Evolutionary conservation across 2,329 filamentous ascomycete species (phyloP).

Genomic region (Penicillium brasilianum): DNA sequence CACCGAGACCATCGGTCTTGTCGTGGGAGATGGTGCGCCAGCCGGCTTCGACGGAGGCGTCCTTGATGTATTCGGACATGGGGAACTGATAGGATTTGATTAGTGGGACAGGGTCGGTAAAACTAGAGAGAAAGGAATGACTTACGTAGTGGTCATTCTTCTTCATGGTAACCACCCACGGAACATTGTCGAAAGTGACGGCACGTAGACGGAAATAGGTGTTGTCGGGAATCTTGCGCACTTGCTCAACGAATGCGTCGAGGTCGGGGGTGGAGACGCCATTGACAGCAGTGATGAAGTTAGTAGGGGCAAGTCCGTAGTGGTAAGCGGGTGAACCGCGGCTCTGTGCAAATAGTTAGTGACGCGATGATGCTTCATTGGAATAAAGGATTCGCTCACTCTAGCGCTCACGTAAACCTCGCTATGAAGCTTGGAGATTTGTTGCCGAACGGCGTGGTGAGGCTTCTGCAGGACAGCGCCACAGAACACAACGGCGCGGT

Average conservation of each 20-base stretch:
- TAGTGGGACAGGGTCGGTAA: background rate
- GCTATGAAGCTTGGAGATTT: conserved; percentile 94
- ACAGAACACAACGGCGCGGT: conserved; percentile 91
- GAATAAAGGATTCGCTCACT: conserved; percentile 37
- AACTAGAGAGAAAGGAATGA: conserved; percentile 5
- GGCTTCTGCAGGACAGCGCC: conserved; percentile 91
- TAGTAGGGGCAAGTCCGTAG: conserved; percentile 91
- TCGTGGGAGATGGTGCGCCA: conserved; percentile 65
- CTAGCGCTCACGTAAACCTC: conserved; percentile 95
- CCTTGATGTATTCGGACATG: conserved; percentile 68
- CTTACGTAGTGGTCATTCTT: conserved; percentile 93
- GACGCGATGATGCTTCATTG: background rate
- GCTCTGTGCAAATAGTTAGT: conserved; percentile 50
- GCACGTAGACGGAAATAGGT: conserved; percentile 97
- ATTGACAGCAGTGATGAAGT: conserved; percentile 97
- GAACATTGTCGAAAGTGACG: conserved; percentile 98
- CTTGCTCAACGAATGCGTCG: conserved; percentile 77
- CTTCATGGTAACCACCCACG: conserved; percentile 99
- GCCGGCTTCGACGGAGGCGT: conserved; percentile 55
- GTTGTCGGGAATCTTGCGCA: conserved; percentile 89
- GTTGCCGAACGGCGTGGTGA: conserved; percentile 94
- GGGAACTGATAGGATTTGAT: conserved; percentile 57
- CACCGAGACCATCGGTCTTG: conserved; percentile 46
- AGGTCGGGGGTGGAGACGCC: conserved; percentile 83
- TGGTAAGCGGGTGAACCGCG: conserved; percentile 84